Evolutionary conservation across 106 monocot genomes (phyloP).

Genomic region (Agapanthus africanus): DNA sequence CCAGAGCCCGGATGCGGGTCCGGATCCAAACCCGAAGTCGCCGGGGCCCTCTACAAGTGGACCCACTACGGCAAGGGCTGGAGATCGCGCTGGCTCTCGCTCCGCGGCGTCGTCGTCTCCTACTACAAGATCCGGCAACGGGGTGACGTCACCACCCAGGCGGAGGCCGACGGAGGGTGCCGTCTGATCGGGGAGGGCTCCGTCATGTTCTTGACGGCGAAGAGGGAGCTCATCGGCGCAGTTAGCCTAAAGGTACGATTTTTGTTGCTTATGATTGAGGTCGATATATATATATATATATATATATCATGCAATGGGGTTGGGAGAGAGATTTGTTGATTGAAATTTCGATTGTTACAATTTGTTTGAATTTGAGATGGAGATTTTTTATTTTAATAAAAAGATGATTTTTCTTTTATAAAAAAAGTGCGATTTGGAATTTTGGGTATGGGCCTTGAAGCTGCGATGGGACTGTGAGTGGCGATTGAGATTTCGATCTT

Average conservation of each 20-base stretch:
- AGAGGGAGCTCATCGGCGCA: constrained; percentile 12
- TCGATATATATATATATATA: no score
- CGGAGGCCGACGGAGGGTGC: constrained; percentile 2
- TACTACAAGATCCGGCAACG: constrained; percentile 45
- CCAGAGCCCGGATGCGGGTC: background rate
- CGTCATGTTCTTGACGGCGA: background rate
- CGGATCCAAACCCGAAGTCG: constrained; percentile 15
- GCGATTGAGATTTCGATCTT: no score
- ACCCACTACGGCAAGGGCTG: constrained; percentile 62
- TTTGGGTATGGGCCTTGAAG: no score
- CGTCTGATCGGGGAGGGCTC: constrained; percentile 34
- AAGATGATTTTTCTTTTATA: no score
- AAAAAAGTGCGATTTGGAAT: no score
- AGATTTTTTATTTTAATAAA: no score
- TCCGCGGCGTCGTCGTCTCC: constrained; percentile 42
- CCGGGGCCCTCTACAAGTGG: constrained; percentile 61
- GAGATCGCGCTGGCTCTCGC: constrained; percentile 52
- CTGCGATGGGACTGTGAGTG: no score
- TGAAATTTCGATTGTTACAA: no score
- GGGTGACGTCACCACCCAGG: background rate
- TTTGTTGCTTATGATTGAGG: no score
- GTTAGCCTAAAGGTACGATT: constrained; percentile 60
- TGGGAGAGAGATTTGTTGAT: no score
- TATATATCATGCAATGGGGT: no score
- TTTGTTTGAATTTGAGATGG: no score